Evolutionary conservation across 768 basidiomycete species (phyloP).

Genomic region (Cystobasidium ongulense): DNA sequence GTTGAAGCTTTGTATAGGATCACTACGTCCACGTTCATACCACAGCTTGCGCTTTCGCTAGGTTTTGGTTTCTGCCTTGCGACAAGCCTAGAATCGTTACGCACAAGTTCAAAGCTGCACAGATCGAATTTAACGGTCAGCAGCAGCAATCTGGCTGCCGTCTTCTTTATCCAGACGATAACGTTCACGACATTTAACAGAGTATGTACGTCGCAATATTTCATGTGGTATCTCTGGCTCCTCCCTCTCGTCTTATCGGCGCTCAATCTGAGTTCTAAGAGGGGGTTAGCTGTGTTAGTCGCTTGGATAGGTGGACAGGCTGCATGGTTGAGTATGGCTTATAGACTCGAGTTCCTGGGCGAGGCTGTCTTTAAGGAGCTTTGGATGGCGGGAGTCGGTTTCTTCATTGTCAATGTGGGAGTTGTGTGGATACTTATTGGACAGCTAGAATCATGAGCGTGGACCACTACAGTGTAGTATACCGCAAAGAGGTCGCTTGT

Average conservation of each 20-base stretch:
- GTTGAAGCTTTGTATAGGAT: not conserved
- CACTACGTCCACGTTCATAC: slow-evolving; percentile 39
- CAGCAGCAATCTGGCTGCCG: slow-evolving; percentile 57
- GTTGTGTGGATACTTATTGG: slow-evolving; percentile 45
- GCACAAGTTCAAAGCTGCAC: not conserved
- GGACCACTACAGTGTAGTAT: too few relatives aligned
- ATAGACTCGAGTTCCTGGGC: slow-evolving; percentile 79
- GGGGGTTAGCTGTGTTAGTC: slow-evolving; percentile 48
- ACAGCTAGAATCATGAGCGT: not conserved
- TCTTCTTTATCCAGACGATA: slow-evolving; percentile 86
- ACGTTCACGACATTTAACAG: slow-evolving; percentile 94
- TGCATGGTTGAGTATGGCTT: slow-evolving; percentile 84
- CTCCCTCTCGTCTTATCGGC: slow-evolving; percentile 70
- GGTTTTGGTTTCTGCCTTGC: slow-evolving; percentile 59
- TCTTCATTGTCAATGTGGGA: slow-evolving; percentile 71
- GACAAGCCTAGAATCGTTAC: slow-evolving; percentile 49
- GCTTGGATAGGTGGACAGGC: slow-evolving; percentile 63
- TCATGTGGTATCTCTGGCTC: slow-evolving; percentile 89
- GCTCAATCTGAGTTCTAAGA: slow-evolving; percentile 52
- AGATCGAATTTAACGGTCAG: not conserved
- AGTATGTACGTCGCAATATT: slow-evolving; percentile 99
- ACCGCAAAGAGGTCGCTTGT: too few relatives aligned
- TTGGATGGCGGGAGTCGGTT: slow-evolving; percentile 69
- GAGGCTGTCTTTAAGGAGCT: slow-evolving; percentile 62
- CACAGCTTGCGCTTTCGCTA: slow-evolving; percentile 52